Evolutionary conservation across 2,329 filamentous ascomycete genomes (phyloP).

Genomic region (Plenodomus lindquistii): DNA sequence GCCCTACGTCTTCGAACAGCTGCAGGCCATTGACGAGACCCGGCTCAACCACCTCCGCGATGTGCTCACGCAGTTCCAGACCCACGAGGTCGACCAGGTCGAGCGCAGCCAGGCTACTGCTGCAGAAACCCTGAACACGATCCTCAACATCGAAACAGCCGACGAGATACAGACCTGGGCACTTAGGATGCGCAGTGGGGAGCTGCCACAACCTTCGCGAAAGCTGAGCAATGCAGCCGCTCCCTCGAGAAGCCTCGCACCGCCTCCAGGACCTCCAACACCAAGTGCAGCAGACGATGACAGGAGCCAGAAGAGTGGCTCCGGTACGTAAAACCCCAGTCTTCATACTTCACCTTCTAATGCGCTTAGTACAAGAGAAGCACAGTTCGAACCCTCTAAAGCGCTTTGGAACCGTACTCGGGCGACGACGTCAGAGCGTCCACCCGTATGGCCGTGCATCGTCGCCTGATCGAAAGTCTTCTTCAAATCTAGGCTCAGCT

Average conservation of each 20-base stretch:
- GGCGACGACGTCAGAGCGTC: conserved; percentile 43
- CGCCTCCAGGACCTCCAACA: conserved; percentile 36
- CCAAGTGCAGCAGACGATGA: conserved; percentile 54
- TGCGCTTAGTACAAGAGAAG: conserved; percentile 38
- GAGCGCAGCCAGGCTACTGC: conserved; percentile 74
- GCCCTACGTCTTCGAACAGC: conserved; percentile 89
- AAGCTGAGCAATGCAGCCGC: conserved; percentile 39
- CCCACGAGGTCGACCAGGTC: conserved; percentile 85
- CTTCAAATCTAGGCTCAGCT: conserved; percentile 60
- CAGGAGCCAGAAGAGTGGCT: conserved; percentile 59
- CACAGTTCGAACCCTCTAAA: conserved; percentile 45
- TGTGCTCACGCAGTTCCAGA: conserved; percentile 88
- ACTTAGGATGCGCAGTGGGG: conserved; percentile 48
- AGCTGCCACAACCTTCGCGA: conserved; percentile 34
- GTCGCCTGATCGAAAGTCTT: conserved; percentile 58
- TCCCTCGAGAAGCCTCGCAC: conserved; percentile 41
- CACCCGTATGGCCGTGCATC: conserved; percentile 44
- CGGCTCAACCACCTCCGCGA: conserved; percentile 89
- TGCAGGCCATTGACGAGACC: conserved; percentile 88
- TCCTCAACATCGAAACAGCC: conserved; percentile 84
- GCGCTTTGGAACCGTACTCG: conserved; percentile 47
- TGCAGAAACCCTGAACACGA: conserved; percentile 76
- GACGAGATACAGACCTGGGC: conserved; percentile 82
- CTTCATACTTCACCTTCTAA: neutral
- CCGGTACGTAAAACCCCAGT: conserved; percentile 40